These are phyloP conservation scores for Cydonia oblonga DNA, from an alignment of 331 rosid species.

Conservation along the genomic window DNA sequence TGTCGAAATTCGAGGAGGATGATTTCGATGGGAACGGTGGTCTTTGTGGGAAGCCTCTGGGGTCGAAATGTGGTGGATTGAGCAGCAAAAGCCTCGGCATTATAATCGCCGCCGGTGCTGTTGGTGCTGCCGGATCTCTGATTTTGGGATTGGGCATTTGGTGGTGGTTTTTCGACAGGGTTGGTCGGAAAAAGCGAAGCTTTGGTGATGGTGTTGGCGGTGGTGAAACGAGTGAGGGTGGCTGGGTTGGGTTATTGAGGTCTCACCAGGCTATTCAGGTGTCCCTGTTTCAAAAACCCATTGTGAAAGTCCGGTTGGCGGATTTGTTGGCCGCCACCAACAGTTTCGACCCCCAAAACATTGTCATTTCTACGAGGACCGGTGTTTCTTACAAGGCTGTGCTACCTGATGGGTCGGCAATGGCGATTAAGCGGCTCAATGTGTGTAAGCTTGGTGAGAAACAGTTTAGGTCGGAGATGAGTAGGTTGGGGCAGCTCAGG, in stretches of 20 bases:
- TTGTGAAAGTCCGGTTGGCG: constrained; percentile 36
- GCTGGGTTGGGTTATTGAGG: constrained; percentile 36
- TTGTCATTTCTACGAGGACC: constrained; percentile 35
- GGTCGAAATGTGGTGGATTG: constrained; percentile 35
- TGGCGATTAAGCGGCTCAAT: constrained; percentile 34
- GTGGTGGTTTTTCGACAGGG: constrained; percentile 46
- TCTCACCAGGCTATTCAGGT: constrained; percentile 40
- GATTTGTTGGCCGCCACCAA: constrained; percentile 38
- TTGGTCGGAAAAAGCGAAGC: constrained; percentile 15
- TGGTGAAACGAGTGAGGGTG: constrained; percentile 12
- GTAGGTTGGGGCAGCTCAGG: constrained; percentile 41
- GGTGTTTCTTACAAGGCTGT: constrained; percentile 50
- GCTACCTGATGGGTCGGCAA: constrained; percentile 46
- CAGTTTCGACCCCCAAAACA: constrained; percentile 27
- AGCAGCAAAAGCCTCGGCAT: constrained; percentile 36
- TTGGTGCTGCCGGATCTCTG: constrained; percentile 43
- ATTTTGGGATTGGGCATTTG: constrained; percentile 33
- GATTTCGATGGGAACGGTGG: constrained; percentile 29
- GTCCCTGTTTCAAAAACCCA: constrained; percentile 47
- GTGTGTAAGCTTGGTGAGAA: constrained; percentile 40
- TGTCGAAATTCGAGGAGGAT: constrained; percentile 14
- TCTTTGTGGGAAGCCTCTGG: constrained; percentile 39
- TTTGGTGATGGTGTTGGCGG: constrained; percentile 12
- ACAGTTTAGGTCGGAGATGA: constrained; percentile 41
- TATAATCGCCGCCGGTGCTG: constrained; percentile 39